These are phyloP conservation scores for Fusarium lyarnte DNA, from an alignment of 2,329 filamentous ascomycete genomes.

Conservation along the genomic window DNA sequence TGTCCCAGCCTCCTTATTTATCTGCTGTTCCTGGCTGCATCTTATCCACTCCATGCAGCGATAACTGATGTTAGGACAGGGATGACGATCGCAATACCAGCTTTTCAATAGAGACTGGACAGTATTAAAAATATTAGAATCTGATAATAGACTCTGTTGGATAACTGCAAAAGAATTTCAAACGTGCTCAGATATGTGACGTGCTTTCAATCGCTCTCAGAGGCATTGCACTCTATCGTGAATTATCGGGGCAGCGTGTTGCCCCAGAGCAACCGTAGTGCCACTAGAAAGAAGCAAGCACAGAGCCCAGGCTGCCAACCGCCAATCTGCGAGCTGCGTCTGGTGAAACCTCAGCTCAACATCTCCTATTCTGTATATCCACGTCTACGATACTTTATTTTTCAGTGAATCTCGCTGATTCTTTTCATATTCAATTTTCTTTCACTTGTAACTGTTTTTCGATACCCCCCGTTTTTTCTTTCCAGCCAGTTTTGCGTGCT, in stretches of 20 bases:
- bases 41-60: constrained; percentile 42
- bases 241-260: constrained; percentile 43
- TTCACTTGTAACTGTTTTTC: not conserved
- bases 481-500: not conserved
- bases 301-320: constrained; percentile 26
- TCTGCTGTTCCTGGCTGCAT: constrained; percentile 4
- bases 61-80: constrained; percentile 46
- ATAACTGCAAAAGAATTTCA: not conserved
- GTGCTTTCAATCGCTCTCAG: not conserved
- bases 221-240: constrained; percentile 29
- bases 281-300: constrained; percentile 30
- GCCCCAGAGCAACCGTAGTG: constrained; percentile 39
- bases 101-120: not conserved
- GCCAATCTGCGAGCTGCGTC: constrained; percentile 18
- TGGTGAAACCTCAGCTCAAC: constrained; percentile 27
- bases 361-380: not conserved
- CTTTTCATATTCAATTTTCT: not conserved
- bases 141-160: not conserved
- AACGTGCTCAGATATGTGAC: not conserved
- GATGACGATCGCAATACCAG: not conserved
- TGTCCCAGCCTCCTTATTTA: constrained; percentile 46
- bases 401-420: not conserved
- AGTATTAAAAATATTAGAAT: fast-evolving
- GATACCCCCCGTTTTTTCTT: not conserved
- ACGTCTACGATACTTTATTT: constrained; percentile 1